Evolutionary conservation across 345 rosid species (phyloP), one percentile per base, ranked within the genome.

Genomic region (Citrus inodora): DNA sequence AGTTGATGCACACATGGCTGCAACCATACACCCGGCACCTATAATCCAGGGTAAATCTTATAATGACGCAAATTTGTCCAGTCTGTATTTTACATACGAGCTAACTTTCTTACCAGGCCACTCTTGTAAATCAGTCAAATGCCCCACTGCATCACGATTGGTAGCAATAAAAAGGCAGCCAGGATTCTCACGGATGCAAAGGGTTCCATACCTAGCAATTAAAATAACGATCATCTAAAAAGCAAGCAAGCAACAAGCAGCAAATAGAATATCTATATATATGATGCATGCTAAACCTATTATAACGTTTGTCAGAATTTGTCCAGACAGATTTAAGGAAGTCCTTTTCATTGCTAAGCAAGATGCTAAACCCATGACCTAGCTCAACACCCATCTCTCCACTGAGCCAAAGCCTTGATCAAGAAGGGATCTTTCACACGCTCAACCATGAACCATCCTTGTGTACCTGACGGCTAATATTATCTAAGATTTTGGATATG

Each of bases 21-120:
- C 89, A 81, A 92, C 98, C 98, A 95, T 92, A 86, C 94, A 87
- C 17, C 98, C 98, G 6, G 98, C 98, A 80, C 98, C 98, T 95
- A 89, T 55, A 89, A 86, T 25, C 69, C 73, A 68, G 65, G 80
- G 55, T 56, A 37, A 56, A 71, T 40, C 74, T 33, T 64, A 21
- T 28, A 79, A 42, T 25, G 73, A 70, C 63, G 51, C 21, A 76
- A 76, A 74, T 70, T 9, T 51, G 53, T 25, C 51, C 28, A 33
- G 76, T 53, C 58, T 38, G 21, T 16, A 37, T 53, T 42, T 22
- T n/a, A 70, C 3, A 30, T 73, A 61, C 3, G 25, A 55, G 51
- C 2, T 68, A 27, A 53, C 68, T 69, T 67, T 38, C 65, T 80
- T 83, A 92, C 99, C 98, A 72, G 98, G 98, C 98, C 98, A 95